phyloP scores from a whole-genome alignment of 805 yeast species.

The Saccharomyces mikatae region DNA sequence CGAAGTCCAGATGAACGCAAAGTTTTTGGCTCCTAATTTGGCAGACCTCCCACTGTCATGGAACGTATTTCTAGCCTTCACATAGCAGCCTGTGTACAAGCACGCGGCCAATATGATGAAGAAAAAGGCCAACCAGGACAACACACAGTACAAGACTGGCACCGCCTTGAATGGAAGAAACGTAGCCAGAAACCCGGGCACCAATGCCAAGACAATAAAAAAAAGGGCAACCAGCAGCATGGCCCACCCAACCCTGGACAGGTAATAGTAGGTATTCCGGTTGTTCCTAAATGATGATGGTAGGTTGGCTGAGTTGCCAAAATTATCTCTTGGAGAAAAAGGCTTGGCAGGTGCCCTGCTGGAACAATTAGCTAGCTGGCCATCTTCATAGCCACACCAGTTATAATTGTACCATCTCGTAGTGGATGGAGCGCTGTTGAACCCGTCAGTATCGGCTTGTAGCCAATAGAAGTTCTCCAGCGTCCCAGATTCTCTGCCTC shows the following conservation, averaged over 20 bases:
- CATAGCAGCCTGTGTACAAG: conserved; percentile 48
- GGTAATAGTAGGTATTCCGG: conserved; percentile 51
- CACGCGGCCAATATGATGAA: conserved; percentile 41
- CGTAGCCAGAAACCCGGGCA: conserved; percentile 29
- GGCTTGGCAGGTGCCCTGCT: conserved; percentile 66
- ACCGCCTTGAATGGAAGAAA: conserved; percentile 14
- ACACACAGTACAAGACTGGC: conserved; percentile 15
- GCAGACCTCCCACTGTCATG: conserved; percentile 36
- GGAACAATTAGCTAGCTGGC: conserved; percentile 43
- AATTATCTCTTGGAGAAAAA: conserved; percentile 73
- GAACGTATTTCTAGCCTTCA: conserved; percentile 44
- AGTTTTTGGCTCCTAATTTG: conserved; percentile 39
- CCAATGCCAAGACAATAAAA: conserved; percentile 43
- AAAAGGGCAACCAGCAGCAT: conserved; percentile 51
- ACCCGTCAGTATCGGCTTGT: conserved; percentile 58
- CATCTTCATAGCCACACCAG: conserved; percentile 40
- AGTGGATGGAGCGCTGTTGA: conserved; percentile 34
- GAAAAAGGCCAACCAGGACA: conserved; percentile 34
- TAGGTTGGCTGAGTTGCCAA: conserved; percentile 43
- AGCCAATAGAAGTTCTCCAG: conserved; percentile 71
- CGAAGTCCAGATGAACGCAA: conserved; percentile 55
- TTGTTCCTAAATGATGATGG: conserved; percentile 45
- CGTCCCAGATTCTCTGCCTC: conserved; percentile 45
- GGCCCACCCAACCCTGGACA: conserved; percentile 62
- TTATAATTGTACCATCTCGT: conserved; percentile 84